Evolutionary conservation across 176 grass and related monocot genomes (phyloP).

Genomic region (Ananas comosus): DNA sequence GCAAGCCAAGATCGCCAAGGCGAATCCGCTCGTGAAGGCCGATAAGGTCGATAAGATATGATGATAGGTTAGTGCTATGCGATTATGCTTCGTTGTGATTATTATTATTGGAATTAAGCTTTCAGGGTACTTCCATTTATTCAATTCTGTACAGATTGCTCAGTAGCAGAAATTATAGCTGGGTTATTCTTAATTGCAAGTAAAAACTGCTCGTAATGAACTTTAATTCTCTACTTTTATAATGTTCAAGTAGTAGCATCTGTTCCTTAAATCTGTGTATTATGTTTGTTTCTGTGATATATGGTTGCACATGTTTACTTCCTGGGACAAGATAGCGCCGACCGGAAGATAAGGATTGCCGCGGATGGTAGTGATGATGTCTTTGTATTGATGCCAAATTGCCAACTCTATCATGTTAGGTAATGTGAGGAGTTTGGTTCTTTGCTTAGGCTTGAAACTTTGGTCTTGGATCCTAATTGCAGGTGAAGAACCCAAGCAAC

Average conservation of each 20-base stretch:
- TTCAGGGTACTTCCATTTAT: no score
- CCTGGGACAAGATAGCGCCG: no score
- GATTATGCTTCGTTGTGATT: neutral
- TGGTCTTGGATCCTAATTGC: neutral
- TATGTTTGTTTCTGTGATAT: neutral
- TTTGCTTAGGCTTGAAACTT: neutral
- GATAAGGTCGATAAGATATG: slow-evolving; percentile 53
- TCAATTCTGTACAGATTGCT: neutral
- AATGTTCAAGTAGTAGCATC: neutral
- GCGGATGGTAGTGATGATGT: neutral
- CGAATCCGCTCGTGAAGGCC: slow-evolving; percentile 43
- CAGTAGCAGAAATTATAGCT: neutral
- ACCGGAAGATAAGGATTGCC: no score
- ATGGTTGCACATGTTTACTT: no score
- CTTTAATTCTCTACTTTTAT: neutral
- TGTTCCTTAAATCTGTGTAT: neutral
- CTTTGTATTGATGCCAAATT: neutral
- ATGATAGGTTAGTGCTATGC: neutral
- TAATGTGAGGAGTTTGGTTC: neutral
- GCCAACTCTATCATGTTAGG: neutral
- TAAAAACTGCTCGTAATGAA: neutral
- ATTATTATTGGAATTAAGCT: neutral
- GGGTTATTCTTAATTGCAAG: neutral
- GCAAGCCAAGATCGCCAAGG: slow-evolving; percentile 37
- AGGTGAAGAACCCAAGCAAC: neutral